phyloP scores from a whole-genome alignment of 352 stramenopile genomes.

The Globisporangium paroecandrum region DNA sequence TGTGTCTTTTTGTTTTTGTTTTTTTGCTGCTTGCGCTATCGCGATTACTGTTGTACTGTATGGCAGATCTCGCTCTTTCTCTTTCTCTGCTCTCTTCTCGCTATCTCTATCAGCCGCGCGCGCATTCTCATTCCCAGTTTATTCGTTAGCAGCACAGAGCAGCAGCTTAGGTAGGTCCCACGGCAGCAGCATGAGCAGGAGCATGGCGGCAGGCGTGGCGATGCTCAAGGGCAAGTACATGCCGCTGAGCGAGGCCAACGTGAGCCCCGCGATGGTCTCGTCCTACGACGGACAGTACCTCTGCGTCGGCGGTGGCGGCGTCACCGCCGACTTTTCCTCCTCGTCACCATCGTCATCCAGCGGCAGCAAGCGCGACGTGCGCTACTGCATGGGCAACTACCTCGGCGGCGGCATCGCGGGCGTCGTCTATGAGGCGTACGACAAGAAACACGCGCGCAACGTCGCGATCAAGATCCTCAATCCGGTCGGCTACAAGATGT shows the following conservation, averaged over 20 bases:
- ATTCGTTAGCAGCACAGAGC: not conserved
- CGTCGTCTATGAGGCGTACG: constrained; percentile 91
- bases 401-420: constrained; percentile 90
- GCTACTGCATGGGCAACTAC: constrained; percentile 90
- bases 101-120: not conserved
- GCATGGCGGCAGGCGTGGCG: constrained; percentile 23
- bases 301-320: constrained; percentile 30
- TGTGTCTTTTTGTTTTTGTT: not conserved
- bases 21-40: not conserved
- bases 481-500: constrained; percentile 93
- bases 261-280: constrained; percentile 69
- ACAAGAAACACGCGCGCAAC: constrained; percentile 66
- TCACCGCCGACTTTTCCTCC: constrained; percentile 2
- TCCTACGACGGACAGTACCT: constrained; percentile 80
- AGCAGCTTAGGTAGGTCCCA: not conserved
- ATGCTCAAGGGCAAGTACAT: constrained; percentile 84
- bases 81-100: not conserved
- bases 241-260: constrained; percentile 80
- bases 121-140: constrained; percentile 1
- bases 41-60: not conserved
- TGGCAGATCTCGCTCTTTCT: constrained; percentile 7
- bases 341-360: constrained; percentile 17
- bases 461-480: constrained; percentile 98
- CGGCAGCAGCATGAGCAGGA: constrained; percentile 1
- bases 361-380: constrained; percentile 14